A percentile compares a stretch with the other conserved stretches of the same genome.
Conservation (phyloP, 192 early-diverging fungal species). For the Coemansia sp. region DNA sequence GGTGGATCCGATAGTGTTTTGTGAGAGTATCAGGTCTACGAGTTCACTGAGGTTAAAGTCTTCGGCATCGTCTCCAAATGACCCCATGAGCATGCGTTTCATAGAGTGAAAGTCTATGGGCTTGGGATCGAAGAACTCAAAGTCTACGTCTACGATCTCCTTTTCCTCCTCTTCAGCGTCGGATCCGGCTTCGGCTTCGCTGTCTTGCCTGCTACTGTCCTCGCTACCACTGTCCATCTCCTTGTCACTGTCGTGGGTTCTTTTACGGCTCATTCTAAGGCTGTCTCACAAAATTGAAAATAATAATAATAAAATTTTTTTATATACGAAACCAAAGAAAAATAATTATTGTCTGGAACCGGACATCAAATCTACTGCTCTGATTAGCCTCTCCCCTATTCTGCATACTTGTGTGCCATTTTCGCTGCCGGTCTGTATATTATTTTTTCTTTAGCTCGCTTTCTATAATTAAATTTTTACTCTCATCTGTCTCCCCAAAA, state of each 20-base stretch:
- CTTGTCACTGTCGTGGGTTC: conserved; percentile 19
- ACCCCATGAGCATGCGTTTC: conserved; percentile 81
- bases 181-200: neutral
- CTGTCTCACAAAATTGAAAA: neutral
- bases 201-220: conserved; percentile 10
- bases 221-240: conserved; percentile 15
- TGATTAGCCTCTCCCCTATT: neutral
- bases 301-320: neutral
- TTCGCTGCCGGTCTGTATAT: too few relatives aligned
- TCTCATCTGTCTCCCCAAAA: neutral
- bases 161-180: neutral
- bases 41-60: conserved; percentile 75
- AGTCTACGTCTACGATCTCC: conserved; percentile 82
- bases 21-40: conserved; percentile 80
- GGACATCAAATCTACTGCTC: conserved; percentile 1
- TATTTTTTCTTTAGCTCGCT: neutral
- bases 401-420: neutral
- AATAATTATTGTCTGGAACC: neutral
- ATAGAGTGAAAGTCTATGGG: conserved; percentile 89
- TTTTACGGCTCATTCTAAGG: conserved; percentile 30
- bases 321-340: neutral
- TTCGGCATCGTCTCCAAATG: conserved; percentile 82
- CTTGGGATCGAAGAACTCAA: conserved; percentile 95
- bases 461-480: conserved; percentile 1
- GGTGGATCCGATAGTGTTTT: conserved; percentile 79